Evolutionary conservation across 2,329 filamentous ascomycete species (phyloP).

Genomic region (Neofusicoccum umdonicola): DNA sequence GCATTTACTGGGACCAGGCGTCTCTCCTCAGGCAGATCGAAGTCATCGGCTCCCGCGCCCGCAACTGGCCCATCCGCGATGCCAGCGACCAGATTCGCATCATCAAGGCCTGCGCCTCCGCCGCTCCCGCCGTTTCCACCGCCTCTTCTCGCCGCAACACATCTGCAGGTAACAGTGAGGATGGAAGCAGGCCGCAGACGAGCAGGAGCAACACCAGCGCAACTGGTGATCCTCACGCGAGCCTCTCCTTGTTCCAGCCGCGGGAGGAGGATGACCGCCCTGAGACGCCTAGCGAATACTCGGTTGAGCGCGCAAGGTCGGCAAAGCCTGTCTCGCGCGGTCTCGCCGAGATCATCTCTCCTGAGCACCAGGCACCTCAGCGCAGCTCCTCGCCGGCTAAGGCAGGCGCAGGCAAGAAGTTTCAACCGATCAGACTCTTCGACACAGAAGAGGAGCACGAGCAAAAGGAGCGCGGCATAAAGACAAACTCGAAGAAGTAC

Average conservation of each 20-base stretch:
- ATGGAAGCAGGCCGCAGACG: constrained; percentile 41
- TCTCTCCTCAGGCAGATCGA: constrained; percentile 90
- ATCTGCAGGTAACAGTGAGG: constrained; percentile 29
- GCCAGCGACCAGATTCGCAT: constrained; percentile 78
- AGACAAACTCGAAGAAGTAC: constrained; percentile 76
- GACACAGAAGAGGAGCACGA: constrained; percentile 48
- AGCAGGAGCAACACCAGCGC: constrained; percentile 34
- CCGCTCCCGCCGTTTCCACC: constrained; percentile 44
- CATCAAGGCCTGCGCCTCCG: constrained; percentile 56
- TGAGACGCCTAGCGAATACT: constrained; percentile 23
- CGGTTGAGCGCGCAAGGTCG: constrained; percentile 54
- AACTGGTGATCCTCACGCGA: constrained; percentile 56
- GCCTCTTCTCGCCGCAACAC: constrained; percentile 36
- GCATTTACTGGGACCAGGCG: constrained; percentile 93
- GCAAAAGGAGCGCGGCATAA: constrained; percentile 45
- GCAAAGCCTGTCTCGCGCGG: constrained; percentile 68
- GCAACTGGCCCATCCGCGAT: constrained; percentile 93
- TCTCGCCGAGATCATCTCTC: constrained; percentile 67
- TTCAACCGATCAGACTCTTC: constrained; percentile 55
- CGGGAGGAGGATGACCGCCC: constrained; percentile 57
- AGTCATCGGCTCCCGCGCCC: constrained; percentile 83
- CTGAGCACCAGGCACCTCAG: constrained; percentile 40
- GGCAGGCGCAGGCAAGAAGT: constrained; percentile 51
- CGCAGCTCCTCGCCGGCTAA: constrained; percentile 41
- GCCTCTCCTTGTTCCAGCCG: constrained; percentile 71